Evolutionary conservation across 2,329 filamentous ascomycete genomes (phyloP).

Genomic region (Phoma sp.): DNA sequence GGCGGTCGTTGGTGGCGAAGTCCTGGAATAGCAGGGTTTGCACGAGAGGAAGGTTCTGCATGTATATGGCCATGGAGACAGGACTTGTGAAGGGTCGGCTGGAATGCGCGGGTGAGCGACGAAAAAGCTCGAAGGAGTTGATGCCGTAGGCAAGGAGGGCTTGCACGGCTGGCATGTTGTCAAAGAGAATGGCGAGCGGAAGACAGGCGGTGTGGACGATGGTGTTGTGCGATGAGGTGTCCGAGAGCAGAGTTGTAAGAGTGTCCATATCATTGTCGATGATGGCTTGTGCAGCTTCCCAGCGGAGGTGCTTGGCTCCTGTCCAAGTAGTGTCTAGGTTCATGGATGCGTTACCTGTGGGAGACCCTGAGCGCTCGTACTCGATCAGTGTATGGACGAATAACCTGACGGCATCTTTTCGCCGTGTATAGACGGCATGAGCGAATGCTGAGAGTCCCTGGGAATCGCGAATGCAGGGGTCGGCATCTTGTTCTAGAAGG

Average conservation of each 20-base stretch:
- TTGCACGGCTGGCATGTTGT: slow-evolving; percentile 8
- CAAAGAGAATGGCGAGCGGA: slow-evolving; percentile 15
- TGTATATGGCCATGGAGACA: slow-evolving; percentile 12
- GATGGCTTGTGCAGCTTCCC: slow-evolving; percentile 15
- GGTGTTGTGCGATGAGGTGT: slow-evolving; percentile 2
- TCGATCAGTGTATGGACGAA: slow-evolving; percentile 2
- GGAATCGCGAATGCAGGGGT: slow-evolving; percentile 15
- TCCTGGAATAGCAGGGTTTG: slow-evolving; percentile 11
- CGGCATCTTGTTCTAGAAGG: slow-evolving; percentile 14
- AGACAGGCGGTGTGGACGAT: slow-evolving; percentile 14
- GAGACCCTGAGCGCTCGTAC: slow-evolving; percentile 5
- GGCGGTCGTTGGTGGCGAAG: slow-evolving; percentile 2
- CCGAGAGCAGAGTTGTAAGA: slow-evolving; percentile 4
- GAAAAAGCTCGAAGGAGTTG: slow-evolving; percentile 12
- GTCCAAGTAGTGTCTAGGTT: slow-evolving; percentile 16
- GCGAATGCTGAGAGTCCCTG: slow-evolving; percentile 16
- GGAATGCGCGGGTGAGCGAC: slow-evolving; percentile 6
- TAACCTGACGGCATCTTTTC: slow-evolving; percentile 9
- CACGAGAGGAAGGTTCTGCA: background rate
- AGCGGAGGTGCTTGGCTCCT: slow-evolving; percentile 15
- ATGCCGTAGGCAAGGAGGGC: slow-evolving; percentile 15
- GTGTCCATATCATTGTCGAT: slow-evolving; percentile 10
- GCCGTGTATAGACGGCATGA: slow-evolving; percentile 15
- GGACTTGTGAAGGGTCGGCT: slow-evolving; percentile 18
- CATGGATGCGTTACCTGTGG: slow-evolving; percentile 14